Conservation (phyloP, 345 rosid genomes). For the Bruguiera gymnorhiza region DNA sequence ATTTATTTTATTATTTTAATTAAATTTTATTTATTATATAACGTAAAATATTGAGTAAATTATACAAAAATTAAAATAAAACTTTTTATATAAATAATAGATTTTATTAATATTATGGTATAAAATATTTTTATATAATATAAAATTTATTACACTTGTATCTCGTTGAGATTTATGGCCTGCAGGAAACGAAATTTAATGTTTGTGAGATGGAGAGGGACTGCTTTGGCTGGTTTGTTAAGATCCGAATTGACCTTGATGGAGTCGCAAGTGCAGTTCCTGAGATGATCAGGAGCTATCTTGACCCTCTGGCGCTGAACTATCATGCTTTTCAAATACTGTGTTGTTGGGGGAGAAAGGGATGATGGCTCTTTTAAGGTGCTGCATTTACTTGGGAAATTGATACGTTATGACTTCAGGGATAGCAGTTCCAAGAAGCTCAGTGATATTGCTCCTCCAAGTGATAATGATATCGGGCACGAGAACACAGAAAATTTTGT, state of each 20-base stretch:
- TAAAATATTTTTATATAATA: too few relatives aligned
- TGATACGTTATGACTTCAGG: constrained; percentile 28
- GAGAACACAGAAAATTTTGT: neutral
- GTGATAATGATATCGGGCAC: neutral
- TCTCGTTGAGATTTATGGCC: constrained; percentile 24
- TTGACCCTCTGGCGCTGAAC: constrained; percentile 1
- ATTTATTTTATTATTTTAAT: too few relatives aligned
- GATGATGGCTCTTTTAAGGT: constrained; percentile 29
- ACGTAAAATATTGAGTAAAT: too few relatives aligned
- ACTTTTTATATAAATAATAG: too few relatives aligned
- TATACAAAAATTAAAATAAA: too few relatives aligned
- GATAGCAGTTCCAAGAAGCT: constrained; percentile 28
- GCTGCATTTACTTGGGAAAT: constrained; percentile 27
- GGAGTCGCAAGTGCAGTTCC: constrained; percentile 28
- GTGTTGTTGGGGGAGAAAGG: constrained; percentile 27
- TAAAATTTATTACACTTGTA: constrained; percentile 11
- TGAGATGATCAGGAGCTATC: constrained; percentile 22
- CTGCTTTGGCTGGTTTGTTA: constrained; percentile 35
- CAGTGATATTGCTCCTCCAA: constrained; percentile 15
- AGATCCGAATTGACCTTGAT: constrained; percentile 35
- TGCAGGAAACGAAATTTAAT: constrained; percentile 15
- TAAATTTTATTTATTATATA: too few relatives aligned
- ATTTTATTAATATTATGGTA: too few relatives aligned
- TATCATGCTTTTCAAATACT: constrained; percentile 17
- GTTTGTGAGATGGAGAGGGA: constrained; percentile 38